Conservation (phyloP, 2,329 filamentous ascomycete genomes). For the Byssothecium circinans region DNA sequence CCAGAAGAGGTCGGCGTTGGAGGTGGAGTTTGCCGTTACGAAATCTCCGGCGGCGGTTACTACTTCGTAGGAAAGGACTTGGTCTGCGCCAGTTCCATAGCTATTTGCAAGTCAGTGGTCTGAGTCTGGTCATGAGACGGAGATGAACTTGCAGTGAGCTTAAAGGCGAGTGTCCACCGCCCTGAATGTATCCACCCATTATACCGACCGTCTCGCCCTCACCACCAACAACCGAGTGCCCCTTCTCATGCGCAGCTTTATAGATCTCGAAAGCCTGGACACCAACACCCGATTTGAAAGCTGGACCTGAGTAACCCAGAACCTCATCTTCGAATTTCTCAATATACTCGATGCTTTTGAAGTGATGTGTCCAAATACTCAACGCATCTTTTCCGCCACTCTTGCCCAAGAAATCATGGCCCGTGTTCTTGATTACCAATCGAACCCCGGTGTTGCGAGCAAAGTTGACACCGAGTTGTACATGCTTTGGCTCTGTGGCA, state of each 20-base stretch:
- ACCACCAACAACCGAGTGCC: conserved; percentile 56
- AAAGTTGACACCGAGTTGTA: conserved; percentile 42
- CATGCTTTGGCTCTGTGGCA: conserved; percentile 38
- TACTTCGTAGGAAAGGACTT: conserved; percentile 40
- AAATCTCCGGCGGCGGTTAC: conserved; percentile 36
- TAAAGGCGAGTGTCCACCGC: conserved; percentile 59
- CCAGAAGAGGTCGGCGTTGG: conserved; percentile 40
- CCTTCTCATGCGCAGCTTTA: conserved; percentile 50
- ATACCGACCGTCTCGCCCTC: conserved; percentile 56
- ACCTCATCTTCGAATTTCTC: conserved; percentile 36
- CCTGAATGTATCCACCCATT: conserved; percentile 48
- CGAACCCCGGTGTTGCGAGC: conserved; percentile 37
- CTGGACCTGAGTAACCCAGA: conserved; percentile 48
- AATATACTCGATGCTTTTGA: conserved; percentile 40
- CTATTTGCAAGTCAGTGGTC: conserved; percentile 19
- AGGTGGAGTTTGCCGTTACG: conserved; percentile 33
- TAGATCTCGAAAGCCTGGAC: conserved; percentile 59
- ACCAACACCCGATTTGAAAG: conserved; percentile 59
- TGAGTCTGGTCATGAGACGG: conserved; percentile 11
- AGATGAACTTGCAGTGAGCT: conserved; percentile 37
- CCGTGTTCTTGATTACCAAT: conserved; percentile 40
- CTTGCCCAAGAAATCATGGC: conserved; percentile 42
- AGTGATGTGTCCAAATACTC: conserved; percentile 43
- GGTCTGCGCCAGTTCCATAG: conserved; percentile 45
- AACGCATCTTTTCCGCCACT: conserved; percentile 37